Base-by-base conservation (phyloP, 192 early-diverging fungal genomes). In the Gamsiella multidivaricata region DNA sequence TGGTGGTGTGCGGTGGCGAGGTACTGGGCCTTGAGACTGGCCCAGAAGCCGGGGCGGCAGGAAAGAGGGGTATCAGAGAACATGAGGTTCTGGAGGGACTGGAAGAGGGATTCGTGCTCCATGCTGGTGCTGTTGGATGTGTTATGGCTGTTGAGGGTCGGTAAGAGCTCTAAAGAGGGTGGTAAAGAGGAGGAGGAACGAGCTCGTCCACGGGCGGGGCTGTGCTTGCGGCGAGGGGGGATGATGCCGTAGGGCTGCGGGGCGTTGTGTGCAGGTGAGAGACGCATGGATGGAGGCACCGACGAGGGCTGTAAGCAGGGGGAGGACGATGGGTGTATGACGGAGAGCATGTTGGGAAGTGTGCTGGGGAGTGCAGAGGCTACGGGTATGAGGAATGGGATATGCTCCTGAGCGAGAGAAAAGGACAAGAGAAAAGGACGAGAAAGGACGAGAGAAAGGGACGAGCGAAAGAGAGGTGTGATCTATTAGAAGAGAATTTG, bases 221-320 rank as follows among this genome's bases (percentile, higher is more conserved):
- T 9, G 23, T 31, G 49, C 45, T 36, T 71, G n/a, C 37, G 34
- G 12, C 61, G 58, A 18, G 59, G 74, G 37, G 74, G 74, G 32
- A 78, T 78, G 47, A 53, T 36, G 50, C 74, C 74, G 37, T 78
- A 78, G 37, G 74, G 74, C 60, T 78, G 65, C 18, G 65, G 59
- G 5, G 34, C 41, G 8, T 54, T 43, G 22, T 56, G n/a, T n/a
- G n/a, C 29, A 5, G 56, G 23, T 25, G 37, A 50, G 41, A 52
- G 41, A 15, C 33, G 47, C n/a, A 51, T 51, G 39, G 53, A 36
- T 18, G 32, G 37, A 17, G 53, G 25, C 31, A 41, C 11, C n/a
- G n/a, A 54, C 23, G 32, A 33, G 33, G 49, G 58, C 54, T 72
- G 70, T 73, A 58, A 75, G 51, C 71, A 75, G 10, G 61, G 57